Conservation (phyloP, 768 basidiomycete species). For the Neoboletus subvelutipes region DNA sequence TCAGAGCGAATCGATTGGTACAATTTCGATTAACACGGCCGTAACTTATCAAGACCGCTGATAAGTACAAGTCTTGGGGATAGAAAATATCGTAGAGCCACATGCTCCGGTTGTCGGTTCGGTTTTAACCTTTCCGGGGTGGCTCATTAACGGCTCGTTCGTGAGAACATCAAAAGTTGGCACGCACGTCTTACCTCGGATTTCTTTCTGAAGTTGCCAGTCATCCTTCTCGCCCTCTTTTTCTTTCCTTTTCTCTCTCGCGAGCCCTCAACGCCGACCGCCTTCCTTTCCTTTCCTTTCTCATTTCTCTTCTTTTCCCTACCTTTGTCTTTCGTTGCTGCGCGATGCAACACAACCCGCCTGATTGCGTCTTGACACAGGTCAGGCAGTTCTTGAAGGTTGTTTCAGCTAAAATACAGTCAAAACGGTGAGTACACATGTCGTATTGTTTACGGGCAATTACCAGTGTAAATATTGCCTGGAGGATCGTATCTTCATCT, state of each 20-base stretch:
- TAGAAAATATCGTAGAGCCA: neutral
- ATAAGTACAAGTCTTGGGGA: neutral
- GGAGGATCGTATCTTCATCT: neutral
- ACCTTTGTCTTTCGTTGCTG: neutral
- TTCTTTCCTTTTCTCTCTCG: neutral
- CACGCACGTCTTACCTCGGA: neutral
- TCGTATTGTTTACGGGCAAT: neutral
- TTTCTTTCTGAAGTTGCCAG: neutral
- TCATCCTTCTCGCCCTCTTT: neutral
- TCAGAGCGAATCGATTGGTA: neutral
- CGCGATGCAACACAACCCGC: constrained; percentile 17
- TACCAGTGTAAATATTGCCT: neutral
- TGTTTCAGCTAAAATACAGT: constrained; percentile 19
- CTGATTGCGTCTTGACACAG: constrained; percentile 14
- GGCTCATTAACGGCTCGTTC: neutral
- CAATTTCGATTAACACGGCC: neutral
- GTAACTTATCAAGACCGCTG: no score
- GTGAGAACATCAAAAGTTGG: constrained; percentile 6
- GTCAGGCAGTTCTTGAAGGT: constrained; percentile 18
- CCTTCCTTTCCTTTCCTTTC: neutral
- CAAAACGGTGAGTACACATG: constrained; percentile 20
- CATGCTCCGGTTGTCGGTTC: neutral
- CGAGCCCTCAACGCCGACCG: neutral
- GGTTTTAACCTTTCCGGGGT: no score
- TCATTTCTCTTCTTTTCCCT: neutral